Base-by-base conservation (phyloP, 768 basidiomycete species). In the Boletales sp. region DNA sequence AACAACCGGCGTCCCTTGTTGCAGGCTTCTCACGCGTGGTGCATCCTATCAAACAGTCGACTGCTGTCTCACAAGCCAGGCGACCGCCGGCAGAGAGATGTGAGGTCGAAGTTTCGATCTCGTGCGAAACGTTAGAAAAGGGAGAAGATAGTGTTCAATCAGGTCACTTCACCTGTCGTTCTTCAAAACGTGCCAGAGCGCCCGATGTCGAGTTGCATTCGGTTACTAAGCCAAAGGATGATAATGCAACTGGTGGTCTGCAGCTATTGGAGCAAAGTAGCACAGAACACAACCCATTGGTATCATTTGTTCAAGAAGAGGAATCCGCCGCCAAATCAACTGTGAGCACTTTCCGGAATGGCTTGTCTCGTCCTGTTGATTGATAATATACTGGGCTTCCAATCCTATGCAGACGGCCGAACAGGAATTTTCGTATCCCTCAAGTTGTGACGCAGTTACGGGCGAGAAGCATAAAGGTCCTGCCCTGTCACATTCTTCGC, bases 381-480 rank as follows among this genome's bases (percentile, higher is more conserved):
- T 53, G 25, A 54, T 31, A 14, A 17, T 7, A 28, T 33, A 41
- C 41, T 14, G 43, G 30, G n/a, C 25, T 21, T 35, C 19, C 28
- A 14, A 56, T 25, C 6, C 25, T 21, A 21, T 35, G n/a, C 48
- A 51, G 48, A 42, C 8, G 11, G 4, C 14, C 2, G 21, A 28
- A 25, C 21, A 42, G 25, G 49, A 36, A 30, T 25, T 41, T 10
- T 49, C 44, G 2, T n/a, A 28, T 14, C 48, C 31, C 46, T 28
- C 36, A 17, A 32, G 18, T 38, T 38, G 5, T 36, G 25, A 41
- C n/a, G 28, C 11, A 14, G 45, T 30, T 14, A 14, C 36, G 48
- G 38, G 51, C 33, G 48, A 57, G 48, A 61, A 62, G 31, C 57
- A 60, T 35, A 57, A 55, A 46, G 34, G 44, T 25, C 30, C 49